phyloP scores from a whole-genome alignment of 2,329 filamentous ascomycete genomes.

The Curvularia spicifera region DNA sequence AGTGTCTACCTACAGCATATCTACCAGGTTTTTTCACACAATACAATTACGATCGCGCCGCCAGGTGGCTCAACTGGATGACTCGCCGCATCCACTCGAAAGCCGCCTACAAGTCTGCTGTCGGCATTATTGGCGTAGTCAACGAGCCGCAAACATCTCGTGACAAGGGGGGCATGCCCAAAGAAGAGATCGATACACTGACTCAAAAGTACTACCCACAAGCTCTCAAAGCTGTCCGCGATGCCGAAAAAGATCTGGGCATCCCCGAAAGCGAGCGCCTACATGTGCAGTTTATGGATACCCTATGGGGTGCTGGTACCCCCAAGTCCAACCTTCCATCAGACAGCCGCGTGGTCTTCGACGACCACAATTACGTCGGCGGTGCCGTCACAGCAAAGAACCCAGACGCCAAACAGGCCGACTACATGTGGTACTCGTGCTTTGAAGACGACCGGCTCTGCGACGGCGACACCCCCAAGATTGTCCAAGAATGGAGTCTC shows the following conservation, averaged over 20 bases:
- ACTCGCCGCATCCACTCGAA: slow-evolving; percentile 59
- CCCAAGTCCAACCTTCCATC: slow-evolving; percentile 56
- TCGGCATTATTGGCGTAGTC: slow-evolving; percentile 62
- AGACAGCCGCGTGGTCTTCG: slow-evolving; percentile 58
- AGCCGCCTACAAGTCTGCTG: slow-evolving; percentile 60
- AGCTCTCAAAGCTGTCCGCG: slow-evolving; percentile 56
- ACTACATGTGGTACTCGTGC: slow-evolving; percentile 62
- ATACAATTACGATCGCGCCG: slow-evolving; percentile 63
- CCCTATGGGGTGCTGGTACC: slow-evolving; percentile 63
- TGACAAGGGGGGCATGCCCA: slow-evolving; percentile 18
- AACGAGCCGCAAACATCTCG: slow-evolving; percentile 60
- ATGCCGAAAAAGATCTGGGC: slow-evolving; percentile 55
- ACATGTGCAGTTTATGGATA: slow-evolving; percentile 63
- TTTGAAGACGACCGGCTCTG: slow-evolving; percentile 50
- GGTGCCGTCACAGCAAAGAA: slow-evolving; percentile 43
- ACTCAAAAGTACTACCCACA: slow-evolving; percentile 55
- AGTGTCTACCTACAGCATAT: slow-evolving; percentile 27
- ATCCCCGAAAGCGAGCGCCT: slow-evolving; percentile 55
- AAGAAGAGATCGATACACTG: slow-evolving; percentile 37
- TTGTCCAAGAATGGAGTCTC: slow-evolving; percentile 68
- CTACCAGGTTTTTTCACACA: slow-evolving; percentile 62
- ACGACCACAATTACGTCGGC: slow-evolving; percentile 65
- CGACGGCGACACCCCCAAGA: slow-evolving; percentile 51
- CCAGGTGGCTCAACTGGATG: slow-evolving; percentile 63
- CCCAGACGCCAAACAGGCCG: slow-evolving; percentile 49